Evolutionary conservation across 1,284 basidiomycete genomes (phyloP).

Genomic region (Fistulinella cinereoalba): DNA sequence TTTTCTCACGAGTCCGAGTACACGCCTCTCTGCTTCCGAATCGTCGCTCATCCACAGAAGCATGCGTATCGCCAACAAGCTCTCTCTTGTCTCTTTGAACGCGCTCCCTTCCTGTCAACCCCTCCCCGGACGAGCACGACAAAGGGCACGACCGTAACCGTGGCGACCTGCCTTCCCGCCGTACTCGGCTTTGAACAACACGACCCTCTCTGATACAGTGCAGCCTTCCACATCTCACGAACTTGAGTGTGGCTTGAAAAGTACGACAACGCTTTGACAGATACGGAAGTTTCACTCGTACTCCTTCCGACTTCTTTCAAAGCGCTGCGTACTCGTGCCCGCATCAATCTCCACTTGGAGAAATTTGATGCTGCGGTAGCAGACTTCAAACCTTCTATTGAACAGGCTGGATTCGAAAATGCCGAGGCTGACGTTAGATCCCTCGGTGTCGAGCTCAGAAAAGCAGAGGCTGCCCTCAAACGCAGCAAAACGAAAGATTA

Average conservation of each 20-base stretch:
- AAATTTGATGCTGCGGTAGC: constrained; percentile 69
- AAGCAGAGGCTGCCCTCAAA: constrained; percentile 76
- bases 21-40: too few relatives aligned
- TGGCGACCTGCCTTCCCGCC: too few relatives aligned
- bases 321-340: constrained; percentile 81
- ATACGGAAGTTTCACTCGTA: constrained; percentile 66
- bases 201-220: too few relatives aligned
- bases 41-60: too few relatives aligned
- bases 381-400: constrained; percentile 77
- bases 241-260: constrained; percentile 6
- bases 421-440: constrained; percentile 60
- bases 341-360: constrained; percentile 73
- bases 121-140: too few relatives aligned
- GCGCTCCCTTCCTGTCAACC: too few relatives aligned
- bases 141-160: too few relatives aligned
- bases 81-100: too few relatives aligned
- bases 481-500: constrained; percentile 84
- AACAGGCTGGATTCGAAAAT: constrained; percentile 62
- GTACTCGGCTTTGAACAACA: too few relatives aligned
- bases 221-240: constrained; percentile 7
- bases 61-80: too few relatives aligned
- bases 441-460: constrained; percentile 65
- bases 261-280: constrained; percentile 66
- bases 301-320: constrained; percentile 75
- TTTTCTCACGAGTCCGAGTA: too few relatives aligned